Conservation (phyloP, 805 yeast genomes). For the Sugiyamaella boreocaroliniensis region DNA sequence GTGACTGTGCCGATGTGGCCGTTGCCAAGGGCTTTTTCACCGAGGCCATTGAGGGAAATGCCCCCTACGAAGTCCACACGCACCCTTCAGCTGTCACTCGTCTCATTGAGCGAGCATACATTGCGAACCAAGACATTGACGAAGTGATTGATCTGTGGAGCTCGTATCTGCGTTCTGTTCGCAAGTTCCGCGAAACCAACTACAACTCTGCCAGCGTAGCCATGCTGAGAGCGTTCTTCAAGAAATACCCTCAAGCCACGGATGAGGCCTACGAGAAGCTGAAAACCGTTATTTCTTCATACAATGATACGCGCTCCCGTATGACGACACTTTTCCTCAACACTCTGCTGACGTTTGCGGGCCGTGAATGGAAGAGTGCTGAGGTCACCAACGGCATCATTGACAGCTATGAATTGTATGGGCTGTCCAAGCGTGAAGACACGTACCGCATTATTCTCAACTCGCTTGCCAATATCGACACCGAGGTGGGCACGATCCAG, state of each 20-base stretch:
- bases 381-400: conserved; percentile 58
- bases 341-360: conserved; percentile 58
- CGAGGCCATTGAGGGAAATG: conserved; percentile 59
- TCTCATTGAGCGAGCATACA: conserved; percentile 51
- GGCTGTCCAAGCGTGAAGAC: conserved; percentile 57
- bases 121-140: conserved; percentile 46
- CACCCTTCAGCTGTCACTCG: conserved; percentile 69
- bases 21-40: conserved; percentile 70
- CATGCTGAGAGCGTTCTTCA: conserved; percentile 63
- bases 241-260: conserved; percentile 43
- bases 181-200: conserved; percentile 8
- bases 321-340: conserved; percentile 77
- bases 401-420: conserved; percentile 50
- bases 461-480: conserved; percentile 59
- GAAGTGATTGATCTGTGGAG: conserved; percentile 40
- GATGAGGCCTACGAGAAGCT: conserved; percentile 52
- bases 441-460: conserved; percentile 67
- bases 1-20: conserved; percentile 62
- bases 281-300: conserved; percentile 48
- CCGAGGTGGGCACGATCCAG: conserved; percentile 48
- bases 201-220: conserved; percentile 55
- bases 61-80: conserved; percentile 65
- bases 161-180: conserved; percentile 42
- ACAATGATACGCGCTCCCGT: conserved; percentile 49
- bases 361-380: conserved; percentile 51